Evolutionary conservation across 805 yeast species (phyloP).

Genomic region (Wickerhamiella spandovensis): DNA sequence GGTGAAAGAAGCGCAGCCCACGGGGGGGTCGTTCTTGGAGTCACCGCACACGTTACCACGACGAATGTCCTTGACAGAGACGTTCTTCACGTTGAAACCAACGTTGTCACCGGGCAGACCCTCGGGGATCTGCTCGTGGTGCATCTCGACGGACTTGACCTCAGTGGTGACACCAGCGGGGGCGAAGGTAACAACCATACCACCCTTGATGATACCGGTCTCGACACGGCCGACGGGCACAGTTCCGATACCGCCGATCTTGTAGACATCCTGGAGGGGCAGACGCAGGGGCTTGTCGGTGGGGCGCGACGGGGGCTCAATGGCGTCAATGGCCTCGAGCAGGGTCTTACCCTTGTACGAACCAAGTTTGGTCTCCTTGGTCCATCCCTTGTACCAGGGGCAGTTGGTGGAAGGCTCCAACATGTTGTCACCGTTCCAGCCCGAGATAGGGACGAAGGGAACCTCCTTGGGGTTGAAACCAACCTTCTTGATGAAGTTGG

Average conservation of each 20-base stretch:
- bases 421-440: conserved; percentile 92
- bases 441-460: conserved; percentile 84
- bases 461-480: conserved; percentile 99
- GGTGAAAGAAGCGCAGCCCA: conserved; percentile 65
- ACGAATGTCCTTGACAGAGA: conserved; percentile 76
- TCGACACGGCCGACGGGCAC: conserved; percentile 92
- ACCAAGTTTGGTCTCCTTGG: conserved; percentile 63
- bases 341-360: conserved; percentile 65
- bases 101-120: conserved; percentile 89
- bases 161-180: conserved; percentile 86
- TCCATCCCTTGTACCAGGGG: conserved; percentile 84
- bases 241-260: conserved; percentile 85
- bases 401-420: conserved; percentile 70
- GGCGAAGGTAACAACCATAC: conserved; percentile 80
- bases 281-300: conserved; percentile 78
- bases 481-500: conserved; percentile 98
- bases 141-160: conserved; percentile 83
- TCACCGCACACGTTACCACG: conserved; percentile 91
- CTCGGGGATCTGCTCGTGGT: conserved; percentile 65
- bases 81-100: conserved; percentile 84
- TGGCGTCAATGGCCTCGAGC: conserved; percentile 72
- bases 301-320: conserved; percentile 72
- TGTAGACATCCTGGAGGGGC: conserved; percentile 84
- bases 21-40: conserved; percentile 80
- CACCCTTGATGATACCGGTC: conserved; percentile 85